Evolutionary conservation across 2,329 filamentous ascomycete genomes (phyloP).

Genomic region (Tympanopsis confertula): DNA sequence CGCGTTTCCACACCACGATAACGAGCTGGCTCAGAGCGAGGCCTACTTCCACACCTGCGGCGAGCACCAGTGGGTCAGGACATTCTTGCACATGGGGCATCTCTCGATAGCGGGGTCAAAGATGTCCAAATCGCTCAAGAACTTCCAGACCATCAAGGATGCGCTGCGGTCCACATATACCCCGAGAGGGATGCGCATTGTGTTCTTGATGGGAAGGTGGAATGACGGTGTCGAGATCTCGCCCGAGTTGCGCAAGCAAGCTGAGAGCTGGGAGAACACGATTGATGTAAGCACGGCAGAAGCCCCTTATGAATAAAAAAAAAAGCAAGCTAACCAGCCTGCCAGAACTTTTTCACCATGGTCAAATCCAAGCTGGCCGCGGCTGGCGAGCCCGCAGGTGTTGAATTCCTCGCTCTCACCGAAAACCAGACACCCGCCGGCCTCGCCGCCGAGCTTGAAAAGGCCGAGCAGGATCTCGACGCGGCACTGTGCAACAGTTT

Average conservation of each 20-base stretch:
- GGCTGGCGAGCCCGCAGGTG: slow-evolving; percentile 7
- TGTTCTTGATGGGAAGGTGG: slow-evolving; percentile 60
- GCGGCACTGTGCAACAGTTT: slow-evolving; percentile 56
- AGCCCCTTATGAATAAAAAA: neutral
- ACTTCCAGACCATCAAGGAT: slow-evolving; percentile 61
- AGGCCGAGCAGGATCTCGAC: slow-evolving; percentile 44
- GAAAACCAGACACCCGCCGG: slow-evolving; percentile 33
- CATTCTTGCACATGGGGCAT: slow-evolving; percentile 68
- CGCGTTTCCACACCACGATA: slow-evolving; percentile 56
- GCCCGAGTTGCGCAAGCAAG: slow-evolving; percentile 47
- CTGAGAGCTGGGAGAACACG: slow-evolving; percentile 51
- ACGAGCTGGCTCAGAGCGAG: slow-evolving; percentile 62
- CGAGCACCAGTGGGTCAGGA: slow-evolving; percentile 58
- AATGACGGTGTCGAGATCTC: slow-evolving; percentile 61
- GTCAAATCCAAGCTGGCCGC: slow-evolving; percentile 23
- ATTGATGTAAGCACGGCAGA: slow-evolving; percentile 35
- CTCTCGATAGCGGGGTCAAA: slow-evolving; percentile 63
- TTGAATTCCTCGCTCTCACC: slow-evolving; percentile 11
- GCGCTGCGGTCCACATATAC: slow-evolving; percentile 56
- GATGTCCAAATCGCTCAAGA: slow-evolving; percentile 65
- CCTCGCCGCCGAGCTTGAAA: slow-evolving; percentile 36
- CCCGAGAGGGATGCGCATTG: slow-evolving; percentile 50
- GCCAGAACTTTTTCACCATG: slow-evolving; percentile 42
- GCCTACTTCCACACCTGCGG: slow-evolving; percentile 43
- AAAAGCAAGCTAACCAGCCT: slow-evolving; percentile 3